Evolutionary conservation across 2,329 filamentous ascomycete species (phyloP).

Genomic region (Pseudogymnoascus sp.): DNA sequence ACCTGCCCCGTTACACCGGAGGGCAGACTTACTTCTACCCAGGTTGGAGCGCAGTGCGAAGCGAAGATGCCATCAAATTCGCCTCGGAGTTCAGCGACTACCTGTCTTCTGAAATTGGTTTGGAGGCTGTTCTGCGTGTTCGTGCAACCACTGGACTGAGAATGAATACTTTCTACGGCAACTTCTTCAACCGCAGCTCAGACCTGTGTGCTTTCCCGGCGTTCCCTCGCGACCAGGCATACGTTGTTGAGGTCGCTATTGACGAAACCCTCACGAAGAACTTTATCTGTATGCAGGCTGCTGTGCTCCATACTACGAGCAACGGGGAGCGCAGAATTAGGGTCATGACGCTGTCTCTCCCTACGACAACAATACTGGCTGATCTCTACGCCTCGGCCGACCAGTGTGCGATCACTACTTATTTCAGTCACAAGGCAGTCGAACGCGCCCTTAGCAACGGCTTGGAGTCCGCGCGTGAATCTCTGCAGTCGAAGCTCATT

Average conservation of each 20-base stretch:
- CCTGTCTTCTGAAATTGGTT: conserved; percentile 88
- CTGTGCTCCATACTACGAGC: conserved; percentile 93
- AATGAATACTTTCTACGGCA: conserved; percentile 93
- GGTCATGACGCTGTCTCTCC: conserved; percentile 85
- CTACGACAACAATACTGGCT: conserved; percentile 82
- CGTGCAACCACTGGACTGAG: conserved; percentile 88
- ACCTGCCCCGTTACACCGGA: conserved; percentile 89
- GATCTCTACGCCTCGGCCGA: conserved; percentile 94
- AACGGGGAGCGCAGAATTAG: conserved; percentile 94
- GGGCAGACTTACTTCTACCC: conserved; percentile 99
- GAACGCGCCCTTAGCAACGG: conserved; percentile 80
- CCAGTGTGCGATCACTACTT: conserved; percentile 84
- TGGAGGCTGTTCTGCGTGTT: conserved; percentile 92
- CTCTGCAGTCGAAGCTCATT: conserved; percentile 81
- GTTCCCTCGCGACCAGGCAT: conserved; percentile 93
- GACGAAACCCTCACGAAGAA: conserved; percentile 90
- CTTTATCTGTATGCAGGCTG: conserved; percentile 85
- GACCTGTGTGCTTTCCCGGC: conserved; percentile 97
- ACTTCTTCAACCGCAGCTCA: conserved; percentile 98
- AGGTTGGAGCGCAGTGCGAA: conserved; percentile 89
- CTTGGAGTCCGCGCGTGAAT: conserved; percentile 83
- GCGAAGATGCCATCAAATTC: conserved; percentile 96
- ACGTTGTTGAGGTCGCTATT: conserved; percentile 96
- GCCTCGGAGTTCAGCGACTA: conserved; percentile 95
- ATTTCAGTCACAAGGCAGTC: conserved; percentile 96